Conservation (phyloP, 805 yeast species). For the Ogataea ganodermae region DNA sequence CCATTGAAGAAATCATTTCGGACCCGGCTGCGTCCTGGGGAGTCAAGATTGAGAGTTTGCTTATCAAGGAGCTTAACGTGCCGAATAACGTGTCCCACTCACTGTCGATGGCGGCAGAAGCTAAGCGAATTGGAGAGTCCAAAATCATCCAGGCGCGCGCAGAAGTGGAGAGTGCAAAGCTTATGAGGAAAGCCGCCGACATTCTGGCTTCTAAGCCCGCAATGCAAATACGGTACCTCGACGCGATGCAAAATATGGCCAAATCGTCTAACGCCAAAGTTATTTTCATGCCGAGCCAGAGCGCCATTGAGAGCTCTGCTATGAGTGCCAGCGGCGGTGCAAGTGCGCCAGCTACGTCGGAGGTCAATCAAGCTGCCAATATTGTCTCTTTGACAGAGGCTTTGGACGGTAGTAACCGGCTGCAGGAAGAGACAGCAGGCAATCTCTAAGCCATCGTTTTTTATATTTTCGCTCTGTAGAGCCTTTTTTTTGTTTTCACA, state of each 20-base stretch:
- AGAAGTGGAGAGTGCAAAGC: conserved; percentile 73
- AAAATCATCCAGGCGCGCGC: conserved; percentile 75
- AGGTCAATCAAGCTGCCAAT: conserved; percentile 8
- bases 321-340: conserved; percentile 15
- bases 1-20: conserved; percentile 61
- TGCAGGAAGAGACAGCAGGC: background rate
- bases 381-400: conserved; percentile 19
- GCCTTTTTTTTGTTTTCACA: no score
- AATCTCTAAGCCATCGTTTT: no score
- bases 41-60: conserved; percentile 63
- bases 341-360: conserved; percentile 12
- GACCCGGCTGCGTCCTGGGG: conserved; percentile 72
- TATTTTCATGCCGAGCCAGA: conserved; percentile 66
- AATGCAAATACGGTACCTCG: conserved; percentile 75
- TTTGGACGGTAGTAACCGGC: background rate
- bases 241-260: conserved; percentile 78
- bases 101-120: conserved; percentile 73
- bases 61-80: conserved; percentile 64
- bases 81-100: conserved; percentile 58
- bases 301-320: conserved; percentile 37
- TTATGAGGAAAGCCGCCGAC: conserved; percentile 79
- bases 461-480: background rate
- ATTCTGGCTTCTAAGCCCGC: conserved; percentile 73
- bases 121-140: conserved; percentile 73
- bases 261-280: conserved; percentile 62